Percentiles rank a stretch among this genome's conserved stretches.
Conservation (phyloP, 106 monocot species). For the Gastrodia elata region DNA sequence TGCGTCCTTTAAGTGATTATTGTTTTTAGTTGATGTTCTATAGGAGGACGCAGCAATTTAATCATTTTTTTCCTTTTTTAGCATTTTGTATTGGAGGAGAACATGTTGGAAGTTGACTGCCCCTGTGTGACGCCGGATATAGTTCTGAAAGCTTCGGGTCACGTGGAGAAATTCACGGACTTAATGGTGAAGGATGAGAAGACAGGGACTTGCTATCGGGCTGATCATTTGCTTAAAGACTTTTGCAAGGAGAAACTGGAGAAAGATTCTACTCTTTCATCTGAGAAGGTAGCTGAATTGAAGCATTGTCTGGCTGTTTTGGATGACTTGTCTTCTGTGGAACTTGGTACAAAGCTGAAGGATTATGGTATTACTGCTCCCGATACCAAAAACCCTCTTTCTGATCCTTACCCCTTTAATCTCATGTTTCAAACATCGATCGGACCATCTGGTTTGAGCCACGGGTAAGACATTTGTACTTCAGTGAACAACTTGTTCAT, state of each 20-base stretch:
- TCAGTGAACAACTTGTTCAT: not conserved
- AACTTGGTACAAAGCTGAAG: slow-evolving; percentile 79
- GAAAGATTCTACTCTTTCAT: slow-evolving; percentile 63
- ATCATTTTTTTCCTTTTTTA: slow-evolving; percentile 5
- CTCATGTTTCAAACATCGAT: slow-evolving; percentile 98
- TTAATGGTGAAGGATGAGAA: slow-evolving; percentile 98
- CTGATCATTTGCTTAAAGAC: slow-evolving; percentile 90
- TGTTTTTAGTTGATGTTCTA: not conserved
- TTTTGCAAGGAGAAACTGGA: slow-evolving; percentile 90
- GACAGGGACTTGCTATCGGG: slow-evolving; percentile 81
- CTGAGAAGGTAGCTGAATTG: slow-evolving; percentile 56
- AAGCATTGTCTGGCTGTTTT: slow-evolving; percentile 63
- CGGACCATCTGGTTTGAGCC: slow-evolving; percentile 65
- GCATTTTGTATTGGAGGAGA: slow-evolving; percentile 98
- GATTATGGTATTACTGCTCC: slow-evolving; percentile 80
- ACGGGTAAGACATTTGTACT: slow-evolving; percentile 38
- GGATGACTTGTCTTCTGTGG: slow-evolving; percentile 68
- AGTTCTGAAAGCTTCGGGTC: slow-evolving; percentile 87
- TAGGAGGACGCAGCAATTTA: not conserved
- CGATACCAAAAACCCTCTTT: slow-evolving; percentile 77
- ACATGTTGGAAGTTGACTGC: slow-evolving; percentile 90
- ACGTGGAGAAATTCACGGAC: slow-evolving; percentile 96
- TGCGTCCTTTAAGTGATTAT: not conserved
- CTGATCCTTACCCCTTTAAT: slow-evolving; percentile 95
- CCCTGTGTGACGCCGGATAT: slow-evolving; percentile 90